These are phyloP conservation scores for Debaryomyces castellii DNA, from an alignment of 805 yeast species.

Conservation along the genomic window DNA sequence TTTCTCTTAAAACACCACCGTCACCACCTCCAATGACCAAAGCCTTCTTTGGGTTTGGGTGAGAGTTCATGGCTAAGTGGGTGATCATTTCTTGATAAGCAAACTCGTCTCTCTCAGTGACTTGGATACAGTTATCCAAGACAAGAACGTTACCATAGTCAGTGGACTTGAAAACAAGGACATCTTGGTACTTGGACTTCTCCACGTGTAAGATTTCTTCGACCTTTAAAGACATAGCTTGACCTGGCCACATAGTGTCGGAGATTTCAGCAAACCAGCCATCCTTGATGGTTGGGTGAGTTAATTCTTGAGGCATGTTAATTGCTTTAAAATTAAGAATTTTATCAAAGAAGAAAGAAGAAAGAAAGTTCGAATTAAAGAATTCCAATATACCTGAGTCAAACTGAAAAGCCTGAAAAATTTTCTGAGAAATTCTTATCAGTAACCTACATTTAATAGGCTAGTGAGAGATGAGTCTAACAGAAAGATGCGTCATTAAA, in stretches of 20 bases:
- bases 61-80: constrained; percentile 88
- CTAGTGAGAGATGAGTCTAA: neutral
- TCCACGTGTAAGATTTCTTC: constrained; percentile 83
- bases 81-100: constrained; percentile 98
- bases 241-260: constrained; percentile 98
- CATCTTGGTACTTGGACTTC: constrained; percentile 89
- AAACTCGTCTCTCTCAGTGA: constrained; percentile 95
- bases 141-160: constrained; percentile 95
- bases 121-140: constrained; percentile 92
- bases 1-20: constrained; percentile 96
- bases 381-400: neutral
- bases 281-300: constrained; percentile 64
- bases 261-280: constrained; percentile 98
- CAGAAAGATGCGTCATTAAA: neutral
- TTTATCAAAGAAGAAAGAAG: neutral
- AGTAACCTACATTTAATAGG: neutral
- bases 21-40: constrained; percentile 98
- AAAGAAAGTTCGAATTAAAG: neutral
- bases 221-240: constrained; percentile 90
- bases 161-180: constrained; percentile 87
- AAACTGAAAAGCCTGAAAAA: neutral
- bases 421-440: neutral
- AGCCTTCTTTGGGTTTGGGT: constrained; percentile 91
- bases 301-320: constrained; percentile 25
- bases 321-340: neutral